Evolutionary conservation across 768 basidiomycete species (phyloP).

Genomic region (Agaricus sinodeliciosus): DNA sequence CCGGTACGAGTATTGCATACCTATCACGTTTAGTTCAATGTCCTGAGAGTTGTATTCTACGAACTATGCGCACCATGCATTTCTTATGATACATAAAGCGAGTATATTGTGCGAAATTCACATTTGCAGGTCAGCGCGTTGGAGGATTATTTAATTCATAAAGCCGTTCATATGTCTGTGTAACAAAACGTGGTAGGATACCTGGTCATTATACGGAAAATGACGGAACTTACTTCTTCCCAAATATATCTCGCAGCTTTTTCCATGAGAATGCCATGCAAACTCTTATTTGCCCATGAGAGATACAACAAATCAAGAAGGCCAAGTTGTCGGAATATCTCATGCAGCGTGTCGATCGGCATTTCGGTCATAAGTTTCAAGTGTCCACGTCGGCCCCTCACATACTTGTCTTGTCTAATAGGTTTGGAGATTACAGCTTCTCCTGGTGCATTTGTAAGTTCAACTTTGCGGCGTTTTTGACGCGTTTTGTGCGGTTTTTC

Average conservation of each 20-base stretch:
- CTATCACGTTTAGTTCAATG: background rate
- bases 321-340: constrained; percentile 32
- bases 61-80: background rate
- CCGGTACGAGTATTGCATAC: background rate
- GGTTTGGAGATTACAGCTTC: too few relatives aligned
- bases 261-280: constrained; percentile 26
- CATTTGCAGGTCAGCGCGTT: background rate
- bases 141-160: background rate
- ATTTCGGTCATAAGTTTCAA: constrained; percentile 23
- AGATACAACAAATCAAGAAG: constrained; percentile 34
- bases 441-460: too few relatives aligned
- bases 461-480: too few relatives aligned
- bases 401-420: background rate
- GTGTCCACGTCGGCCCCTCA: constrained; percentile 18
- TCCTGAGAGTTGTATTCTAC: background rate
- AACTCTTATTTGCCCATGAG: constrained; percentile 26
- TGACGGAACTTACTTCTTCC: constrained; percentile 20
- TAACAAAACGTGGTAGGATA: background rate
- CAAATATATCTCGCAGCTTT: constrained; percentile 20
- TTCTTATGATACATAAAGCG: background rate
- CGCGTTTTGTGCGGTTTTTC: too few relatives aligned
- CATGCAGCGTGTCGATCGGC: constrained; percentile 25
- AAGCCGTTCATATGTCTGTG: background rate
- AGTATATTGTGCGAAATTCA: background rate
- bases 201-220: background rate